Base-by-base conservation (phyloP, 176 grass and related monocot genomes). In the Triticum monococcum region DNA sequence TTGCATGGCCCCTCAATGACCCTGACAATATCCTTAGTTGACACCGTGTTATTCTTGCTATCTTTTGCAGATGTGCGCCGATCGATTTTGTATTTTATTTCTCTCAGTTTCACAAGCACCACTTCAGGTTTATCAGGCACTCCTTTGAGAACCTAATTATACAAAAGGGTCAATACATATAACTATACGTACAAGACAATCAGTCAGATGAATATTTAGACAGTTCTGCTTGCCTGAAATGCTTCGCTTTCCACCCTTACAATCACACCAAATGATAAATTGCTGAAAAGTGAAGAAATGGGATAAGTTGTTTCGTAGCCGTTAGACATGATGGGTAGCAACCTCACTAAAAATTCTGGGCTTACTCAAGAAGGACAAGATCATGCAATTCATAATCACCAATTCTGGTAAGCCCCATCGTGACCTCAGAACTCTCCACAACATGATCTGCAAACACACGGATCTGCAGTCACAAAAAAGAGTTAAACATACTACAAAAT, bases 381-480 rank as follows among this genome's bases (percentile, higher is more conserved):
- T 97, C 95, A 11, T 95, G 95, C 65, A 95, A 76, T 84, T 95
- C 92, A 80, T 95, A 97, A 79, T 95, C 92, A 43, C 94, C 94
- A 75, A 97, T 81, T 83, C 83, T 82, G 31, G 94, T 97, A 89
- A 97, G 50, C 48, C 95, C 92, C 1, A 85, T 95, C 18, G 89
- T 94, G 81, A 94, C 92, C 65, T 95, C 89, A 80, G 95, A 95
- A 74, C 92, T 97, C 61, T 97, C 92, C 79, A 97, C 89, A 71
- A 91, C 89, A 91, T 95, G 84, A 79, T 97, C 92, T 3, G 89
- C 87, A 72, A 97, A 95, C 26, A 95, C 92, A 61, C 84, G 86
- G 48, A 97, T 88, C 95, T 95, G 87, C 79, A 60, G 59, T 48
- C 60, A 88, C 33, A 73, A 37, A 57, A 63, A 14, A 50, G 13